Percentiles rank a stretch among this genome's conserved stretches.
Conservation (phyloP, 2,329 filamentous ascomycete genomes). For the Aspergillus novofumigatus region DNA sequence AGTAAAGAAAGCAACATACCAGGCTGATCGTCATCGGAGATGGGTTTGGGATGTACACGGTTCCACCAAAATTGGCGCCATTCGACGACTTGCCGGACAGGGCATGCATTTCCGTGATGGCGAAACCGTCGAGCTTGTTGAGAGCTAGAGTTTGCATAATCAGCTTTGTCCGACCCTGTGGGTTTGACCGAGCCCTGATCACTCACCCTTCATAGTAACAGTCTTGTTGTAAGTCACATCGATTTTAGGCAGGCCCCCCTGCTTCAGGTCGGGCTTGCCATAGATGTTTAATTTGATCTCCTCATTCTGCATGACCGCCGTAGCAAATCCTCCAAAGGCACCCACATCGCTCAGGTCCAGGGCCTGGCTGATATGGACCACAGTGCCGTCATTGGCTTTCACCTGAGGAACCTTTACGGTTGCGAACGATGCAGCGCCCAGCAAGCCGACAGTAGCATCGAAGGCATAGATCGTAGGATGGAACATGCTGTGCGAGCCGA, state of each 20-base stretch:
- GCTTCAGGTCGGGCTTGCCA: constrained; percentile 51
- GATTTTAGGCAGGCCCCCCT: constrained; percentile 47
- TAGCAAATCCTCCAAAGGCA: constrained; percentile 49
- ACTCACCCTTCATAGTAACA: constrained; percentile 53
- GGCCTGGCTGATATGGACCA: constrained; percentile 42
- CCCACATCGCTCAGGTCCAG: constrained; percentile 41
- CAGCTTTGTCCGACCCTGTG: background rate
- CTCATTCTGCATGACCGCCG: constrained; percentile 46
- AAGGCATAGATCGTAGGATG: constrained; percentile 55
- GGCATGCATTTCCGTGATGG: constrained; percentile 47
- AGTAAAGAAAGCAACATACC: constrained; percentile 23
- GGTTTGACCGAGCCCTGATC: background rate
- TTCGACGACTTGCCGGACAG: constrained; percentile 35
- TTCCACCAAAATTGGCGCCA: constrained; percentile 52
- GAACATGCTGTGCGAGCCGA: constrained; percentile 47
- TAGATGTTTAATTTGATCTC: constrained; percentile 48
- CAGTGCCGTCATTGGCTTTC: constrained; percentile 41
- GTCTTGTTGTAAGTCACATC: constrained; percentile 54
- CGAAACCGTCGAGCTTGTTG: constrained; percentile 53
- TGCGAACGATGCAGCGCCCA: constrained; percentile 40
- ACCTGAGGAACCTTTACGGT: constrained; percentile 44
- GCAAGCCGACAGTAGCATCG: constrained; percentile 48
- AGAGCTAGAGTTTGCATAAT: constrained; percentile 42
- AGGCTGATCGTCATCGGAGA: constrained; percentile 54
- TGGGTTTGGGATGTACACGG: constrained; percentile 56